Evolutionary conservation across 2,329 filamentous ascomycete species (phyloP).

Genomic region (Aspergillus sp.): DNA sequence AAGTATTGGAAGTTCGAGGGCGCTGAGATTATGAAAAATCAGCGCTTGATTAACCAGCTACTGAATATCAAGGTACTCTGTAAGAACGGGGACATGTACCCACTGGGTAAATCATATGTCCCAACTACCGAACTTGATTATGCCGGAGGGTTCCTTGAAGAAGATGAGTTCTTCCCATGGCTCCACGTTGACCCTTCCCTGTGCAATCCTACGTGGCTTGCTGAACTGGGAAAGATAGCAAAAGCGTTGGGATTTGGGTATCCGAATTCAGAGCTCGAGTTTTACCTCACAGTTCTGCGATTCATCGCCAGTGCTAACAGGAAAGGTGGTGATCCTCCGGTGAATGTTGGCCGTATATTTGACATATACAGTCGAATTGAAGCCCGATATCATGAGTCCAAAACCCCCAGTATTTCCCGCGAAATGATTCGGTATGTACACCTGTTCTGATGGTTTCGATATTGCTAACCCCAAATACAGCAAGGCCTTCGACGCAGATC

Average conservation of each 20-base stretch:
- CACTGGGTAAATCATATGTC: constrained; percentile 3
- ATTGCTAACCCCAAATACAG: background rate
- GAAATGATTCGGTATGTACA: background rate
- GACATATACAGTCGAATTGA: constrained; percentile 6
- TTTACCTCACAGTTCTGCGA: constrained; percentile 1
- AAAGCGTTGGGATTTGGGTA: constrained; percentile 3
- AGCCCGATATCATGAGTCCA: constrained; percentile 2
- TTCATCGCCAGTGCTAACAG: background rate
- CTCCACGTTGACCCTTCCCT: background rate
- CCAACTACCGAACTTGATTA: constrained; percentile 1
- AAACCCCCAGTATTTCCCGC: background rate
- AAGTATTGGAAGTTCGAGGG: constrained; percentile 1
- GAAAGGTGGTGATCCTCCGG: background rate
- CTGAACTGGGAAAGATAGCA: background rate
- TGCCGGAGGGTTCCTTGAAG: constrained; percentile 1
- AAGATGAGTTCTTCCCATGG: constrained; percentile 7
- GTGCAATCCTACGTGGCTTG: background rate
- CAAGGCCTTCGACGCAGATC: background rate
- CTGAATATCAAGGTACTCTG: constrained; percentile 3
- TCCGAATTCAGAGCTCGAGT: constrained; percentile 3
- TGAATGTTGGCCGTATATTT: constrained; percentile 1
- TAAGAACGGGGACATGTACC: constrained; percentile 2
- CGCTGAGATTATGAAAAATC: background rate
- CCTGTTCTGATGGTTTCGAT: background rate
- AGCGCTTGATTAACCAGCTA: background rate